Evolutionary conservation across 2,329 filamentous ascomycete species (phyloP).

Genomic region (Cladosporium sphaerospermum): DNA sequence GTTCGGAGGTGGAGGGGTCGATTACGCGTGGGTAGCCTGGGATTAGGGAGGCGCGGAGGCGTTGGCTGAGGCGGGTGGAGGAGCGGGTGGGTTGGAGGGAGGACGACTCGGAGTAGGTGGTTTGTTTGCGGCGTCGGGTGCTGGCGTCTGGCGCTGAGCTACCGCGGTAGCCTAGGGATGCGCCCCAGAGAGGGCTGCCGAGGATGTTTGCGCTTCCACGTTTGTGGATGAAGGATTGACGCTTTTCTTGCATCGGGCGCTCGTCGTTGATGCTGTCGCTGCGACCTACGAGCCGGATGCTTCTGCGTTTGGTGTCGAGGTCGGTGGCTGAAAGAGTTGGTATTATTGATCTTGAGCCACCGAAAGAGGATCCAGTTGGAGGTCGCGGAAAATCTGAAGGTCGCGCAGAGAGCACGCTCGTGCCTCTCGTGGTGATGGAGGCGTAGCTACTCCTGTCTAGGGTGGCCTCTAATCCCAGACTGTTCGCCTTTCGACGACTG

Average conservation of each 20-base stretch:
- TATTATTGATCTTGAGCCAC: background rate
- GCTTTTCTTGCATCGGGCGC: slow-evolving; percentile 35
- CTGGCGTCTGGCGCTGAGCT: background rate
- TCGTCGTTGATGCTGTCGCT: slow-evolving; percentile 32
- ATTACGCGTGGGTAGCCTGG: slow-evolving; percentile 25
- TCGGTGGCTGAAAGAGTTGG: background rate
- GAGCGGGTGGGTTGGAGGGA: slow-evolving; percentile 20
- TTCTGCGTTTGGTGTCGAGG: slow-evolving; percentile 32
- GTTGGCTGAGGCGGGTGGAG: slow-evolving; percentile 22
- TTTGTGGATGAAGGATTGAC: slow-evolving; percentile 38
- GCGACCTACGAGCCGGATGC: slow-evolving; percentile 35
- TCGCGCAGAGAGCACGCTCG: slow-evolving; percentile 35
- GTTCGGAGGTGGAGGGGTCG: background rate
- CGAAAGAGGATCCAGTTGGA: slow-evolving; percentile 18
- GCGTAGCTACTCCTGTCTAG: slow-evolving; percentile 31
- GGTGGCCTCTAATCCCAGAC: slow-evolving; percentile 23
- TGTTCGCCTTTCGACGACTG: slow-evolving; percentile 15
- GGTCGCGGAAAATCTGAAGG: slow-evolving; percentile 33
- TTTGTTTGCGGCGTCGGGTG: slow-evolving; percentile 8
- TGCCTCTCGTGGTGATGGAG: slow-evolving; percentile 34
- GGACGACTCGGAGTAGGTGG: slow-evolving; percentile 26
- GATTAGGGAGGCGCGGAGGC: slow-evolving; percentile 23
- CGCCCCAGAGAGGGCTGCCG: slow-evolving; percentile 35
- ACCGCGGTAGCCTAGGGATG: slow-evolving; percentile 1
- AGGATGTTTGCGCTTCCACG: slow-evolving; percentile 31